phyloP scores from a whole-genome alignment of 2,329 filamentous ascomycete species.

The Graphium sp. region DNA sequence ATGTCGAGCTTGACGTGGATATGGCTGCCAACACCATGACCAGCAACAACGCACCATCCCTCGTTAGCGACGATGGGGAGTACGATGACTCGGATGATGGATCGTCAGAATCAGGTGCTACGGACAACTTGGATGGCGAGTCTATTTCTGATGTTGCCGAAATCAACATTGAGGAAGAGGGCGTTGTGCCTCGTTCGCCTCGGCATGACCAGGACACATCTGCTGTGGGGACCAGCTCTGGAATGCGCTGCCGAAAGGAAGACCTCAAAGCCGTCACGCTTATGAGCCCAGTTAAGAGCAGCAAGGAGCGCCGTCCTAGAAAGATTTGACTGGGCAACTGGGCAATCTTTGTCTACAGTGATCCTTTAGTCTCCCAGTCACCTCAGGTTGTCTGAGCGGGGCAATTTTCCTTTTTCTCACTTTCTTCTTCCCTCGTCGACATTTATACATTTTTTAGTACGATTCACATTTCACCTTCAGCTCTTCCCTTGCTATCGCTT shows the following conservation, averaged over 20 bases:
- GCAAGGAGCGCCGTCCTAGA: constrained; percentile 12
- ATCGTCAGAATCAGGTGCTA: constrained; percentile 40
- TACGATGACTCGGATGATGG: constrained; percentile 56
- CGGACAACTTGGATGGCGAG: constrained; percentile 39
- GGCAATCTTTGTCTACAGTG: too few species aligned
- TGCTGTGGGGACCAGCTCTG: constrained; percentile 17
- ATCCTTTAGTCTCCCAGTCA: too few species aligned
- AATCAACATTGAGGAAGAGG: constrained; percentile 42
- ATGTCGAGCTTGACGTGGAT: constrained; percentile 40
- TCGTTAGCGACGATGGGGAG: constrained; percentile 68
- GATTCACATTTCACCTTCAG: too few species aligned
- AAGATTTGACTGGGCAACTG: too few species aligned
- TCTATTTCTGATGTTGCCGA: constrained; percentile 43
- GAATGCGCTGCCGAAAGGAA: constrained; percentile 34
- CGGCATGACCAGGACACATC: constrained; percentile 22
- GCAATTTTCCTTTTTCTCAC: too few species aligned
- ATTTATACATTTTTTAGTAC: too few species aligned
- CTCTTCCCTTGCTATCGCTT: too few species aligned
- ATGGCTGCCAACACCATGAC: constrained; percentile 52
- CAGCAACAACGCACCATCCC: constrained; percentile 64
- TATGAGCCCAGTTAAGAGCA: constrained; percentile 29
- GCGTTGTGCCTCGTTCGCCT: constrained; percentile 23
- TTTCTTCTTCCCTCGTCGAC: too few species aligned
- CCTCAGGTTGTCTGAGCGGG: too few species aligned
- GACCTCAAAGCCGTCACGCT: constrained; percentile 38